phyloP scores from a whole-genome alignment of 441 rosid species.

The Brassica hybrid region DNA sequence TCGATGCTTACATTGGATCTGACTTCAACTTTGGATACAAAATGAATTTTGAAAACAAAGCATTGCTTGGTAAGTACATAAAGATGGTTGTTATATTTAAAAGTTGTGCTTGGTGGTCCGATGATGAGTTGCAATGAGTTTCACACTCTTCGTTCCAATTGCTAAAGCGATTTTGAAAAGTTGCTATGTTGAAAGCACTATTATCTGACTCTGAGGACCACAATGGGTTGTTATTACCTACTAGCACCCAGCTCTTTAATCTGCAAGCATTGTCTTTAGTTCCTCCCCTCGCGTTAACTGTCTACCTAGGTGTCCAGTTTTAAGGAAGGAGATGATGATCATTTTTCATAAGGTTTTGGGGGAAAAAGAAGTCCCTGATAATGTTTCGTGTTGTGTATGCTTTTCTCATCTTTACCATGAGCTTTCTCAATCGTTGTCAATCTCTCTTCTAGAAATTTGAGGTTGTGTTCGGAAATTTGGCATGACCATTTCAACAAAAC shows the following conservation, averaged over 20 bases:
- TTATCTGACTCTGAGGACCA: slow-evolving; percentile 39
- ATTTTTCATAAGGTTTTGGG: neutral
- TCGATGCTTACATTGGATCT: neutral
- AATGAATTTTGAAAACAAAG: neutral
- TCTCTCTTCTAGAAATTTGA: neutral
- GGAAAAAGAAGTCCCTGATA: neutral
- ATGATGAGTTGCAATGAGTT: slow-evolving; percentile 40
- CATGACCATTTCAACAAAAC: neutral
- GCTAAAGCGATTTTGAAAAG: slow-evolving; percentile 35
- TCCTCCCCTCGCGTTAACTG: neutral
- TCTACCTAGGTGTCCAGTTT: neutral
- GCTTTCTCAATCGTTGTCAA: neutral
- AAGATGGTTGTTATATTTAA: neutral
- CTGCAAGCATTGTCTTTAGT: neutral
- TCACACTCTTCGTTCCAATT: slow-evolving; percentile 44
- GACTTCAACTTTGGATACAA: neutral
- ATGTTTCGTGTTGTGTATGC: neutral
- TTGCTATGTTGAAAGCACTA: slow-evolving; percentile 36
- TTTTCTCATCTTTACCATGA: neutral
- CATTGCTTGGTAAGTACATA: neutral
- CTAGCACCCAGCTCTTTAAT: neutral
- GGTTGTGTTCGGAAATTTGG: neutral
- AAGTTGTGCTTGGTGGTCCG: slow-evolving; percentile 16
- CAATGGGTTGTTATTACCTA: too few species aligned
- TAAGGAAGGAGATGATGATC: neutral